Evolutionary conservation across 108 stramenopile genomes (phyloP).

Genomic region (Aureococcus anophagefferens): DNA sequence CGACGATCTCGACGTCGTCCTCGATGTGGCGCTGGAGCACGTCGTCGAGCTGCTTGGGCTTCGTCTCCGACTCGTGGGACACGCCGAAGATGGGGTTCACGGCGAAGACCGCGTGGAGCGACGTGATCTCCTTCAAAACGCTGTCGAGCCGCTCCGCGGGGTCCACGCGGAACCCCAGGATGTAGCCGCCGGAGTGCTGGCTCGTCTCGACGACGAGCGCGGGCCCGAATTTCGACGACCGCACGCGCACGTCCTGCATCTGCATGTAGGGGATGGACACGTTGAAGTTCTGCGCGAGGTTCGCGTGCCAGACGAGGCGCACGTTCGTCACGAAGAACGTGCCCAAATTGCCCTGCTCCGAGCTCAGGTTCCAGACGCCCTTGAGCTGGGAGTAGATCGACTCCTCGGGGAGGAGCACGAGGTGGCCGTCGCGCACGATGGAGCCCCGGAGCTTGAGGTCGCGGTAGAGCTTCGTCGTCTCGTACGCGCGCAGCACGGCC

Average conservation of each 20-base stretch:
- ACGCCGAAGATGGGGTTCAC: slow-evolving; percentile 46
- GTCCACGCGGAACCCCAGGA: slow-evolving; percentile 41
- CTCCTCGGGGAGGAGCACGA: slow-evolving; percentile 41
- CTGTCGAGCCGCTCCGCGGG: slow-evolving; percentile 20
- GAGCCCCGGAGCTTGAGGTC: slow-evolving; percentile 53
- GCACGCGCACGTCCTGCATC: slow-evolving; percentile 22
- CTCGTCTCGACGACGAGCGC: slow-evolving; percentile 51
- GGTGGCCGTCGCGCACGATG: slow-evolving; percentile 23
- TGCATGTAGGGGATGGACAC: slow-evolving; percentile 56
- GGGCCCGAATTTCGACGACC: slow-evolving; percentile 41
- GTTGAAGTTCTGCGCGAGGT: slow-evolving; percentile 57
- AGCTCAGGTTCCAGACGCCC: slow-evolving; percentile 51
- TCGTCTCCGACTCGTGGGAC: slow-evolving; percentile 30
- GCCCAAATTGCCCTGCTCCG: slow-evolving; percentile 58
- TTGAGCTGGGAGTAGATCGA: slow-evolving; percentile 31
- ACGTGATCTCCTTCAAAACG: slow-evolving; percentile 28
- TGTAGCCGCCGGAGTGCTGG: slow-evolving; percentile 34
- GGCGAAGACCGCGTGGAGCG: slow-evolving; percentile 35
- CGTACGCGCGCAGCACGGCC: slow-evolving; percentile 48
- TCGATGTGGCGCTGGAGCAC: not conserved
- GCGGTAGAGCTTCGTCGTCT: slow-evolving; percentile 50
- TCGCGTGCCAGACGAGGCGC: slow-evolving; percentile 54
- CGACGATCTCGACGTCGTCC: slow-evolving; percentile 46
- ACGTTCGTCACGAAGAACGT: slow-evolving; percentile 52
- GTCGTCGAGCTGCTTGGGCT: slow-evolving; percentile 4